phyloP scores from a whole-genome alignment of 257 asterid species.

The Catharanthus roseus region DNA sequence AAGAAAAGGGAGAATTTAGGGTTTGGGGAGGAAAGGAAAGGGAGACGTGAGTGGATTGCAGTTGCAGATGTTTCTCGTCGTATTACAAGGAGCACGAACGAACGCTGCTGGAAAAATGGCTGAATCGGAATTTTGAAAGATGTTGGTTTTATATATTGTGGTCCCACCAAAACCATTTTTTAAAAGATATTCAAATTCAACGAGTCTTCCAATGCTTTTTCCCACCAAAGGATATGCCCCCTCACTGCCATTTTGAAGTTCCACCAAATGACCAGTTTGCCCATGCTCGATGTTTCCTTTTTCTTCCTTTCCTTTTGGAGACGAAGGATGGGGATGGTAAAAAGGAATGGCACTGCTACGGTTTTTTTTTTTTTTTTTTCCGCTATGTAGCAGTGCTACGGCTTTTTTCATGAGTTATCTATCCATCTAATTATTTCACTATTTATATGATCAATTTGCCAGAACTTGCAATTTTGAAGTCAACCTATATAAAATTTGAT shows the following conservation, averaged over 20 bases:
- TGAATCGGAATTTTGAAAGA: conserved; percentile 4
- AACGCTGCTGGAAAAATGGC: neutral
- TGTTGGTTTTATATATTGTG: conserved; percentile 2
- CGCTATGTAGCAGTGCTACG: too few species aligned
- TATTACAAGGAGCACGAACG: conserved; percentile 1
- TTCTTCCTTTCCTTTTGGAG: neutral
- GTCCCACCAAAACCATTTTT: conserved; percentile 8
- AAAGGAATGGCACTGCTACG: too few species aligned
- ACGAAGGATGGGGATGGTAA: too few species aligned
- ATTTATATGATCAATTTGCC: too few species aligned
- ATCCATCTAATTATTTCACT: too few species aligned
- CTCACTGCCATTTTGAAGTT: neutral
- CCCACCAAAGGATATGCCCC: neutral
- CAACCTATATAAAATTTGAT: too few species aligned
- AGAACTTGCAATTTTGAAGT: too few species aligned
- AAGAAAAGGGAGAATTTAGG: conserved; percentile 4
- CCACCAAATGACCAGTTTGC: neutral
- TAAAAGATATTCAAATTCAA: neutral
- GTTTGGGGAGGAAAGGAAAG: neutral
- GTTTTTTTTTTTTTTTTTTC: too few species aligned
- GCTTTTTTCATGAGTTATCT: too few species aligned
- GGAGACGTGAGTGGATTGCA: neutral
- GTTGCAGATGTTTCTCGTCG: conserved; percentile 7
- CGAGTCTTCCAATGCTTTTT: neutral
- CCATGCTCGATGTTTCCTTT: neutral